Base-by-base conservation (phyloP, 2,329 filamentous ascomycete species). In the Zasmidium cellare region DNA sequence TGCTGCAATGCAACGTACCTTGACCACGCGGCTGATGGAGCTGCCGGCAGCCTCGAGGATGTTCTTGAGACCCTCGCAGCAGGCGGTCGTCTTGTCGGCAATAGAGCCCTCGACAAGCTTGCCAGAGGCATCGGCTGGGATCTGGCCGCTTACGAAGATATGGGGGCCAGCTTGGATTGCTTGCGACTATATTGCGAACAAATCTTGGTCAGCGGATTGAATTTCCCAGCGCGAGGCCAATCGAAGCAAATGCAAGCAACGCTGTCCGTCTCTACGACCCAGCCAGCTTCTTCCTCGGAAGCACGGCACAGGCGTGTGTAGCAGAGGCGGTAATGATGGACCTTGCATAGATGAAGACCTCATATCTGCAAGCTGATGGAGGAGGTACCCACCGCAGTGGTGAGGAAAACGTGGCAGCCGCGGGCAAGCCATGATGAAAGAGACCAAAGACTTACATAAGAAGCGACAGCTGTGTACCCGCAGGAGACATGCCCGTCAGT, bases 21-120 rank as follows among this genome's bases (percentile, higher is more conserved):
- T 96, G 78, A 97, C 90, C 48, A 96, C 88, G 76, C 87, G 90
- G 63, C 84, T 77, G 58, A 97, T 83, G 53, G 83, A 85, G 20
- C 89, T 92, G 54, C 90, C 91, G 22, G 92, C 91, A 68, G 87
- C 91, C 60, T 86, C 84, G 52, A 97, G 85, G 57, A 97, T 91
- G 46, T 90, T 89, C 75, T 88, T 83, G 71, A 97, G 84, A 77
- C 96, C 96, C 76, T 89, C 82, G 77, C 87, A 87, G 80, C 85
- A 89, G 68, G 83, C 82, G 64, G 84, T 83, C 67, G 88, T 90
- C 74, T 88, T 84, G 67, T 92, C 82, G 61, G 83, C 81, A 67
- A 90, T 84, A 71, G 78, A 83, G 54, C 87, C 87, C 41, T 83
- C 77, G 63, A 89, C 78, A 53, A 89, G 77, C 65, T 83, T 80